phyloP scores from a whole-genome alignment of 139 green algal species.

The Parachlorella kessleri region DNA sequence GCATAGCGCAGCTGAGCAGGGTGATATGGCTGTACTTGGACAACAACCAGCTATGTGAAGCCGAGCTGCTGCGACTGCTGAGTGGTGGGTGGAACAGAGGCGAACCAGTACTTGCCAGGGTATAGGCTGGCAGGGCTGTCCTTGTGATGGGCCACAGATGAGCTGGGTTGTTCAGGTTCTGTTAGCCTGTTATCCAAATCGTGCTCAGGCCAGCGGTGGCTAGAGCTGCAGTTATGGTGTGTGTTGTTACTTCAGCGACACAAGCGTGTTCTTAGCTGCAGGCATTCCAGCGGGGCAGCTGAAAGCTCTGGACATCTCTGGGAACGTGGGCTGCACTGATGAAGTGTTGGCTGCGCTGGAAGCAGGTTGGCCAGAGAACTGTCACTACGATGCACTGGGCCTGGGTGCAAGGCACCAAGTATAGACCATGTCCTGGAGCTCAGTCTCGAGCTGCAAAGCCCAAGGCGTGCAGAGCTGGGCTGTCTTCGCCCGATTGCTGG shows the following conservation, averaged over 20 bases:
- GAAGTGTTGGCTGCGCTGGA: not conserved
- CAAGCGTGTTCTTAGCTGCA: no score
- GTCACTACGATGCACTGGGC: no score
- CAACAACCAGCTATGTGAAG: not conserved
- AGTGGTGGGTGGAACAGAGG: no score
- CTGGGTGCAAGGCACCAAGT: no score
- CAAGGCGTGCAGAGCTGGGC: not conserved
- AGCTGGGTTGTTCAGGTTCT: not conserved
- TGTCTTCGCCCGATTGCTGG: not conserved
- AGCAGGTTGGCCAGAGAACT: not conserved
- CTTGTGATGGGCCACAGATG: not conserved
- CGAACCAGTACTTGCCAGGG: no score
- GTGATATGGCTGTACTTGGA: not conserved
- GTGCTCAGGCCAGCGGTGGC: no score
- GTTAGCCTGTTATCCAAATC: not conserved
- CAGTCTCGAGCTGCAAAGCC: no score
- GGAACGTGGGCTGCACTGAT: not conserved
- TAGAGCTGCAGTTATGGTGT: no score
- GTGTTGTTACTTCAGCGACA: no score
- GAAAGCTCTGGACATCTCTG: not conserved
- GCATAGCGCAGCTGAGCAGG: not conserved
- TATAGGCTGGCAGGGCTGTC: not conserved
- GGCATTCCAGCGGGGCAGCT: not conserved
- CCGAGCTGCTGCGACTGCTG: not conserved
- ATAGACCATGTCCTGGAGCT: no score